phyloP scores from a whole-genome alignment of 768 basidiomycete species.

The Tricholoma bakamatsutake region DNA sequence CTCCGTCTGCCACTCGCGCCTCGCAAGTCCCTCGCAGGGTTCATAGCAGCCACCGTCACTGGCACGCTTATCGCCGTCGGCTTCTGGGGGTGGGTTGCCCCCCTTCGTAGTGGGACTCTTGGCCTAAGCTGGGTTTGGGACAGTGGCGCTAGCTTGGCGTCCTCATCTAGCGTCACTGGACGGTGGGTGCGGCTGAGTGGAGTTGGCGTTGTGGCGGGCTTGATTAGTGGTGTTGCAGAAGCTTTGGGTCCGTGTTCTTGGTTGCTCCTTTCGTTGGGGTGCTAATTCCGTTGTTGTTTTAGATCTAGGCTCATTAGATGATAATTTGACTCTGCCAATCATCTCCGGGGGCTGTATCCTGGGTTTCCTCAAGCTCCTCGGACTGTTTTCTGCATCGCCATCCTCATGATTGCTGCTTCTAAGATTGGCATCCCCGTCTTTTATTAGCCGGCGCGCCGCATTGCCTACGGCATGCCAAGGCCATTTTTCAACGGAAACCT shows the following conservation, averaged over 20 bases:
- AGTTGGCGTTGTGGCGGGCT: constrained; percentile 59
- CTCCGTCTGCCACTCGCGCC: constrained; percentile 65
- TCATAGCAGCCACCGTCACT: constrained; percentile 69
- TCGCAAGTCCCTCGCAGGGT: constrained; percentile 82
- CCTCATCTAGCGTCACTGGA: constrained; percentile 16
- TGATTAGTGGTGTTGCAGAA: constrained; percentile 83
- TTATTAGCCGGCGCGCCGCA: background rate
- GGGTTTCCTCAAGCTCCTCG: constrained; percentile 36
- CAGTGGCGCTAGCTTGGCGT: constrained; percentile 34
- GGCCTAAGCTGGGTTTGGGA: constrained; percentile 55
- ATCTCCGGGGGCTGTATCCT: constrained; percentile 65
- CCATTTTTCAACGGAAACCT: background rate
- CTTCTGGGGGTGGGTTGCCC: constrained; percentile 68
- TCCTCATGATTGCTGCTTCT: background rate
- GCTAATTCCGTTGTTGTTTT: constrained; percentile 2
- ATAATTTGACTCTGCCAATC: constrained; percentile 87
- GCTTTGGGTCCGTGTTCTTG: constrained; percentile 62
- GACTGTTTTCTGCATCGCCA: constrained; percentile 21
- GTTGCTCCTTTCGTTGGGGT: background rate
- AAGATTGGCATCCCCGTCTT: background rate
- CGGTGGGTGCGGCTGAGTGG: constrained; percentile 48
- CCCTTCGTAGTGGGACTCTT: constrained; percentile 25
- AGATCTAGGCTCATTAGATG: constrained; percentile 85
- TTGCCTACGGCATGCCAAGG: background rate
- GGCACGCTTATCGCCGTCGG: constrained; percentile 59